Conservation (phyloP, 2,329 filamentous ascomycete genomes). For the Coniosporium tulheliwenetii region DNA sequence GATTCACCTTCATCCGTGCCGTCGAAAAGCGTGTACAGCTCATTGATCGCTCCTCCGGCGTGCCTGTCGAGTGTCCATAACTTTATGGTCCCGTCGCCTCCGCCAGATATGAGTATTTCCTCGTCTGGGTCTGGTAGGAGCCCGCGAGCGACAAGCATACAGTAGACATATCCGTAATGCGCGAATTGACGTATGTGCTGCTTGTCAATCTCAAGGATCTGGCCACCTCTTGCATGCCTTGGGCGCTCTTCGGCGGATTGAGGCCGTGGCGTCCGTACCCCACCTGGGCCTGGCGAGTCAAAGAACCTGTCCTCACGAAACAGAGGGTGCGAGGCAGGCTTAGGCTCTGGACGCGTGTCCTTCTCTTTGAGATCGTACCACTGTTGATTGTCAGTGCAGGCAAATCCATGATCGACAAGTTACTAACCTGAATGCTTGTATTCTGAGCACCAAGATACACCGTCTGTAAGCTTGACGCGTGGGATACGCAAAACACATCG, state of each 20-base stretch:
- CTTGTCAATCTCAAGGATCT: slow-evolving; percentile 65
- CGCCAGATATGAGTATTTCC: slow-evolving; percentile 78
- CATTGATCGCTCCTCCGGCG: slow-evolving; percentile 45
- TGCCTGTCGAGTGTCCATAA: slow-evolving; percentile 64
- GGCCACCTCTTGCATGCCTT: slow-evolving; percentile 38
- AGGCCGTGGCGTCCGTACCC: slow-evolving; percentile 59
- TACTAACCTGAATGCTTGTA: slow-evolving; percentile 59
- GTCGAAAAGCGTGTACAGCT: slow-evolving; percentile 52
- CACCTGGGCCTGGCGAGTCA: slow-evolving; percentile 76
- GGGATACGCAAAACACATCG: slow-evolving; percentile 90
- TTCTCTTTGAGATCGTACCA: slow-evolving; percentile 68
- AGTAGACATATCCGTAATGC: slow-evolving; percentile 91
- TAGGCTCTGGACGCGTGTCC: slow-evolving; percentile 40
- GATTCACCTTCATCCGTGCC: slow-evolving; percentile 40
- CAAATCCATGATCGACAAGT: neutral
- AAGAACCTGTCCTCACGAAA: slow-evolving; percentile 79
- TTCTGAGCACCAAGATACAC: slow-evolving; percentile 91
- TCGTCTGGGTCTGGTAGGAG: slow-evolving; percentile 54
- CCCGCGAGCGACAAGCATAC: slow-evolving; percentile 74
- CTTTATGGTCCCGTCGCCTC: slow-evolving; percentile 87
- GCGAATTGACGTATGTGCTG: slow-evolving; percentile 76
- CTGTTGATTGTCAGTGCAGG: slow-evolving; percentile 13
- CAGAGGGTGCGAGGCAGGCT: slow-evolving; percentile 55
- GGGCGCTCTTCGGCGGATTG: slow-evolving; percentile 36
- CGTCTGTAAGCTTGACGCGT: slow-evolving; percentile 63